Base-by-base conservation (phyloP, 345 rosid species). In the Cochlearia excelsa region DNA sequence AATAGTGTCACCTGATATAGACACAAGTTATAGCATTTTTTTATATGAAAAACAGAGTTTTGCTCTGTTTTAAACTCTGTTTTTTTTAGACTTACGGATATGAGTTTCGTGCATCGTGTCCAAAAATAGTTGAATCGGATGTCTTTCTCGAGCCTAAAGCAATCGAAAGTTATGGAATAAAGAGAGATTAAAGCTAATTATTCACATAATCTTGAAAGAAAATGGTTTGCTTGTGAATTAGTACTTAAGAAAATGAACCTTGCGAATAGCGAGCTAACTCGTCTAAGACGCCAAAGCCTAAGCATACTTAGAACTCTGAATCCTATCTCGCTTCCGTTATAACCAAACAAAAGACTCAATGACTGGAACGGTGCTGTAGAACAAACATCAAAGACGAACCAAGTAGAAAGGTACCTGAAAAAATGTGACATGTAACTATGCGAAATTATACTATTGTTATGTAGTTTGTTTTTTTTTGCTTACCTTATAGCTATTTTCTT, bases 41-140 rank as follows among this genome's bases (percentile, higher is more conserved):
- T 39, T 33, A 63, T 38, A 56, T 61, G 49, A 6, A 8, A 23
- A 53, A 46, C 29, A 63, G 8, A 43, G 26, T 26, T 52, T 55
- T 44, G 30, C 59, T 63, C 69, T 69, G 63, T 62, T 61, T 39
- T 37, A 1, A 16, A 16, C 23, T 16, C 23, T 33, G 3, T 33
- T 33, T 8, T 37, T 45, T 56, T 4, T 4, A 10, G 69, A 74
- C 87, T 74, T 84, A 86, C 97, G n/a, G 87, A 81, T 58, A 81
- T 72, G 33, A 92, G 90, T 77, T 92, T 92, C 40, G 82, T 75
- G 79, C 97, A 92, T 4, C 97, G 81, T 46, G 82, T 92, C 99
- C 99, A 86, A 85, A 92, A 92, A 68, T 92, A 92, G 83, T 86
- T 81, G 86, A 92, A 92, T 16, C 95, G 82, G 38, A 92, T 86